A percentile compares a stretch with the other conserved stretches of the same genome.
Evolutionary conservation across 768 basidiomycete species (phyloP).

Genomic region (Serendipita indica): DNA sequence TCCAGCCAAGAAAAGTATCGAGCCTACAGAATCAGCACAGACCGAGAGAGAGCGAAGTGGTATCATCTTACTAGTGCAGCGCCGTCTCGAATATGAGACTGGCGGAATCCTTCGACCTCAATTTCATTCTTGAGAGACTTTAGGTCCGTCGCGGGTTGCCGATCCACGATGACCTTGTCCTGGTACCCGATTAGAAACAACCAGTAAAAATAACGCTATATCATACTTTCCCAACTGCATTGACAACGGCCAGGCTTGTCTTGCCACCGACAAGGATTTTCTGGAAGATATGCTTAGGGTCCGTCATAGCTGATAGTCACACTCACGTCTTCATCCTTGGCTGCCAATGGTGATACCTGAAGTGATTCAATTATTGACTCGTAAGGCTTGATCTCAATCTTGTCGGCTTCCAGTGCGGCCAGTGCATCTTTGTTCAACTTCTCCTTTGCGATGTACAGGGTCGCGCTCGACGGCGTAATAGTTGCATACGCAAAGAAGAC

Average conservation of each 20-base stretch:
- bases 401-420: slow-evolving; percentile 14
- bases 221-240: slow-evolving; percentile 56
- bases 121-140: slow-evolving; percentile 68
- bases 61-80: slow-evolving; percentile 40
- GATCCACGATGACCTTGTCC: slow-evolving; percentile 44
- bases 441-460: slow-evolving; percentile 50
- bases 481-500: slow-evolving; percentile 91
- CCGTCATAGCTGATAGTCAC: not conserved
- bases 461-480: slow-evolving; percentile 40
- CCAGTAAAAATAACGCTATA: slow-evolving; percentile 10
- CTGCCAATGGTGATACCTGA: slow-evolving; percentile 26
- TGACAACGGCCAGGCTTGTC: slow-evolving; percentile 66
- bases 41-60: not conserved
- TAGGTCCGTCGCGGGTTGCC: slow-evolving; percentile 63
- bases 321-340: slow-evolving; percentile 1
- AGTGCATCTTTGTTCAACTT: slow-evolving; percentile 34
- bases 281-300: slow-evolving; percentile 22
- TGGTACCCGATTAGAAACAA: slow-evolving; percentile 19
- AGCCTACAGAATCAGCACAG: slow-evolving; percentile 20
- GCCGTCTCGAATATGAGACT: slow-evolving; percentile 80
- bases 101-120: slow-evolving; percentile 82
- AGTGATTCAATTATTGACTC: slow-evolving; percentile 50
- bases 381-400: slow-evolving; percentile 59
- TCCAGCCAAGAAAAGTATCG: slow-evolving; percentile 95
- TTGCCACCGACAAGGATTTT: slow-evolving; percentile 65